phyloP scores from a whole-genome alignment of 306 rosid genomes.

The Geum urbanum region DNA sequence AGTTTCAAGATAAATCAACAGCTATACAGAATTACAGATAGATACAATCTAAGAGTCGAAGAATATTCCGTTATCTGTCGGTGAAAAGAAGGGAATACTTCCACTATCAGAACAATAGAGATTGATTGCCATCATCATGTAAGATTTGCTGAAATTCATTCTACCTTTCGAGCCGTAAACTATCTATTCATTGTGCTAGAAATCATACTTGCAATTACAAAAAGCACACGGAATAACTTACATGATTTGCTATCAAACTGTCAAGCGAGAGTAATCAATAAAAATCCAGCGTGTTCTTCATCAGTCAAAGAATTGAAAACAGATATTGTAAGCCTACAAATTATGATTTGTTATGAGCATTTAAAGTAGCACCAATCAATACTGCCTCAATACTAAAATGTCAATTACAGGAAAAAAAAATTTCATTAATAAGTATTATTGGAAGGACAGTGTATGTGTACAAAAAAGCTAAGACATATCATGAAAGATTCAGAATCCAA shows the following conservation, averaged over 20 bases:
- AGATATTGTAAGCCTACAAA: slow-evolving; percentile 75
- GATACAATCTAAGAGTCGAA: background rate
- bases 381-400: background rate
- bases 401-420: background rate
- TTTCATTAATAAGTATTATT: background rate
- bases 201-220: slow-evolving; percentile 3
- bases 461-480: background rate
- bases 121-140: background rate
- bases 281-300: slow-evolving; percentile 50
- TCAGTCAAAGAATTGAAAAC: slow-evolving; percentile 51
- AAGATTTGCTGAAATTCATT: slow-evolving; percentile 11
- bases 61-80: background rate
- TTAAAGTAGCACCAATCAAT: background rate
- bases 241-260: slow-evolving; percentile 30
- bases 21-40: background rate
- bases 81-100: background rate
- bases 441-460: background rate
- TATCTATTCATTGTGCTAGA: slow-evolving; percentile 17
- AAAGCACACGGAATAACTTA: slow-evolving; percentile 30
- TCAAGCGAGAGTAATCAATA: slow-evolving; percentile 37
- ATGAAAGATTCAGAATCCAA: background rate
- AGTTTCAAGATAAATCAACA: background rate
- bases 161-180: slow-evolving; percentile 14
- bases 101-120: slow-evolving; percentile 9
- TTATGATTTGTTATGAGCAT: slow-evolving; percentile 25